phyloP scores from a whole-genome alignment of 2,329 filamentous ascomycete species.

The Diplodia scrobiculata region DNA sequence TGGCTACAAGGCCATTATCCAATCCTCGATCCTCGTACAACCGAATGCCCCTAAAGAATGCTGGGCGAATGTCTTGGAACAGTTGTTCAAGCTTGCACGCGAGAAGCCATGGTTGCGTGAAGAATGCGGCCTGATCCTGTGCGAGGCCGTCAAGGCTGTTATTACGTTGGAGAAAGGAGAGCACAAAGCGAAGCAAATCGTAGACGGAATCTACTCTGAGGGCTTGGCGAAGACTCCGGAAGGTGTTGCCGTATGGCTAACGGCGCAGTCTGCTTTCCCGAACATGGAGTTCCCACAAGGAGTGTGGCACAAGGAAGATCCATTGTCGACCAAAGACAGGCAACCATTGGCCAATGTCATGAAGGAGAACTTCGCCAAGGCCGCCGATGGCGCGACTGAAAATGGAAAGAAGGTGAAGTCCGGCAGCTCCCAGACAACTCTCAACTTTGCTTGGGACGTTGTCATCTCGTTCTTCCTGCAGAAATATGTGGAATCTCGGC shows the following conservation, averaged over 20 bases:
- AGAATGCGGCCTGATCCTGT: constrained; percentile 81
- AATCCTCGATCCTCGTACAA: constrained; percentile 71
- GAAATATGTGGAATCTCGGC: constrained; percentile 39
- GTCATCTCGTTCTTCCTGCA: constrained; percentile 58
- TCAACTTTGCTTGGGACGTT: constrained; percentile 86
- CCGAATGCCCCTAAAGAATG: constrained; percentile 55
- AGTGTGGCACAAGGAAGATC: constrained; percentile 73
- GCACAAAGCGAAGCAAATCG: constrained; percentile 62
- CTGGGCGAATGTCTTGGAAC: constrained; percentile 70
- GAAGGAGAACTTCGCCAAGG: constrained; percentile 68
- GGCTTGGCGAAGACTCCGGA: constrained; percentile 80
- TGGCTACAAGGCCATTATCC: constrained; percentile 81
- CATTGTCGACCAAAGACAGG: constrained; percentile 69
- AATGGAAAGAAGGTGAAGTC: constrained; percentile 57
- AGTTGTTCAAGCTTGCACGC: constrained; percentile 71
- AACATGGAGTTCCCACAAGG: constrained; percentile 66
- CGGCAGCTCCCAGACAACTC: constrained; percentile 74
- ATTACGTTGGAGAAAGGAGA: constrained; percentile 47
- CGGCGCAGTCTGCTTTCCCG: constrained; percentile 65
- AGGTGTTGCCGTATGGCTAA: constrained; percentile 85
- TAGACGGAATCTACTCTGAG: constrained; percentile 63
- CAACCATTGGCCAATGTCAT: constrained; percentile 72
- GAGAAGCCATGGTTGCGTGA: constrained; percentile 88
- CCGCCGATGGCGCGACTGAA: constrained; percentile 49
- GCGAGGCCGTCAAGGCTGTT: constrained; percentile 65